phyloP scores from a whole-genome alignment of 805 yeast genomes.

The Ogataea trehaloabstinens region DNA sequence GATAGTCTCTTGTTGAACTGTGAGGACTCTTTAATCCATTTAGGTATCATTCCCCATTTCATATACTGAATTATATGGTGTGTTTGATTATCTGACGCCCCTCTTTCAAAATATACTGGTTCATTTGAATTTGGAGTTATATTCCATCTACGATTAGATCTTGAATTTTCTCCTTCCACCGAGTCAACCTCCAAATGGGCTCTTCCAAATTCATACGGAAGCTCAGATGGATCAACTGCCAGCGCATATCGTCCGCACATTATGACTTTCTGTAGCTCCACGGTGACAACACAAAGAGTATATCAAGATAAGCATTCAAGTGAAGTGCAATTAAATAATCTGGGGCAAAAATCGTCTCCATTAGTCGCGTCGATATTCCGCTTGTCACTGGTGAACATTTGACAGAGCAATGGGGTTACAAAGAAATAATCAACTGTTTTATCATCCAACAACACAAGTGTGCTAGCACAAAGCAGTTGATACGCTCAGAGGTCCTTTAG shows the following conservation, averaged over 20 bases:
- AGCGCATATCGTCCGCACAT: slow-evolving; percentile 38
- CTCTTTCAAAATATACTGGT: slow-evolving; percentile 35
- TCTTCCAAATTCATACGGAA: slow-evolving; percentile 38
- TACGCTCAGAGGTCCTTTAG: no score
- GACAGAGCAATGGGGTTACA: no score
- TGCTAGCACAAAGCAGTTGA: no score
- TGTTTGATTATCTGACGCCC: slow-evolving; percentile 6
- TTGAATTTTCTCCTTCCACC: slow-evolving; percentile 16
- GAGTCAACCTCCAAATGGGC: slow-evolving; percentile 27
- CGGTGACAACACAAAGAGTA: background rate
- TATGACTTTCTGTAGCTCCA: no score
- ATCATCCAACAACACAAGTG: no score
- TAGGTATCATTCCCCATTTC: slow-evolving; percentile 82
- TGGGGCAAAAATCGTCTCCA: no score
- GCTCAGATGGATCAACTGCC: slow-evolving; percentile 38
- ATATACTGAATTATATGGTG: slow-evolving; percentile 43
- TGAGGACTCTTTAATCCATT: slow-evolving; percentile 48
- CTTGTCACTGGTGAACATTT: no score
- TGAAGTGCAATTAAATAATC: no score
- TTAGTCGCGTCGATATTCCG: no score
- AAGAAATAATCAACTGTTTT: no score
- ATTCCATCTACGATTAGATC: slow-evolving; percentile 46
- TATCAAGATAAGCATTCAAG: background rate
- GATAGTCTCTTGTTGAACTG: slow-evolving; percentile 37
- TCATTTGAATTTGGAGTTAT: slow-evolving; percentile 58